A percentile compares a stretch with the other conserved stretches of the same genome.
Conservation (phyloP, 192 early-diverging fungal genomes). For the Gryganskiella cystojenkinii region DNA sequence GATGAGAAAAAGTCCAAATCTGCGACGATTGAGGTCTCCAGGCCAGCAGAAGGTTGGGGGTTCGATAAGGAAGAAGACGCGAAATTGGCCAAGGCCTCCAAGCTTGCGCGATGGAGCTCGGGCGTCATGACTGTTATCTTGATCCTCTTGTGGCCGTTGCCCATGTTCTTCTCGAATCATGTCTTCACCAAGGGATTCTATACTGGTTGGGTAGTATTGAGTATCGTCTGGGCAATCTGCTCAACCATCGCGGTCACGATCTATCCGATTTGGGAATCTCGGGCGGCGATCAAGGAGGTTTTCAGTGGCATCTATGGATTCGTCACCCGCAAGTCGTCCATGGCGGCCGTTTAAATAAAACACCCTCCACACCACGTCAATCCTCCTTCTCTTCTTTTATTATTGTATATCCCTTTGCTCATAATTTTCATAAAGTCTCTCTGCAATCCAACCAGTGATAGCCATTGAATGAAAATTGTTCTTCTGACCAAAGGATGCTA, state of each 20-base stretch:
- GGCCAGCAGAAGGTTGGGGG: constrained; percentile 9
- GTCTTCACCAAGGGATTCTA: constrained; percentile 75
- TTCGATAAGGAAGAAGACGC: constrained; percentile 43
- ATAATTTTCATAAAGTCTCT: too few species aligned
- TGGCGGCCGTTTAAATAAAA: constrained; percentile 20
- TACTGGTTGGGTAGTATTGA: constrained; percentile 74
- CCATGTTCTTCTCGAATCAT: constrained; percentile 72
- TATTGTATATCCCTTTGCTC: too few species aligned
- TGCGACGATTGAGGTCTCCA: constrained; percentile 10
- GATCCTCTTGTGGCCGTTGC: constrained; percentile 77
- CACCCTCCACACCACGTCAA: too few species aligned
- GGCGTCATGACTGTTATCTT: constrained; percentile 66
- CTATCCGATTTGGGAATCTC: constrained; percentile 62
- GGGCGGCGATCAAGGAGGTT: constrained; percentile 24
- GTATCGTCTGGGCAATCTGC: constrained; percentile 71
- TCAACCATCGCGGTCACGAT: constrained; percentile 64
- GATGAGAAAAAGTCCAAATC: not conserved
- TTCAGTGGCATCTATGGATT: constrained; percentile 18
- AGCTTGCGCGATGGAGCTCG: constrained; percentile 65
- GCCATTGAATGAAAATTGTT: too few species aligned
- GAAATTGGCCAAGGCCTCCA: constrained; percentile 60
- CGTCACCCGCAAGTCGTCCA: constrained; percentile 10
- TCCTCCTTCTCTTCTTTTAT: too few species aligned
- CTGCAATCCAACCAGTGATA: too few species aligned
- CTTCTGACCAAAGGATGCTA: too few species aligned